phyloP scores from a whole-genome alignment of 2,329 filamentous ascomycete genomes.

The Trichophyton rubrum region DNA sequence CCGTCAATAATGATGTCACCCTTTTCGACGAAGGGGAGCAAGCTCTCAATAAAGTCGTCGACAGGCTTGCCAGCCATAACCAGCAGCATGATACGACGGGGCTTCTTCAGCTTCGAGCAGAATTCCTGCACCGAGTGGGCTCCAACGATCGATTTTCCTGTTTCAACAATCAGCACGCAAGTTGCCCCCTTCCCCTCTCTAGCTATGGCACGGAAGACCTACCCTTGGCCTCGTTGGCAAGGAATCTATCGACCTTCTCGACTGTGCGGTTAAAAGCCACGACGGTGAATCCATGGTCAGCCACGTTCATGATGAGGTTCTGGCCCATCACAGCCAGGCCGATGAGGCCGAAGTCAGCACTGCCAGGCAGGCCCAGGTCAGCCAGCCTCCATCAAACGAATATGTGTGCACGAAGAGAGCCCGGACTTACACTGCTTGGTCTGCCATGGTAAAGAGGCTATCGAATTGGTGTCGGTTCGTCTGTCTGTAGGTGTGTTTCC shows the following conservation, averaged over 20 bases:
- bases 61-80: conserved; percentile 98
- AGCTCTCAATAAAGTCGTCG: conserved; percentile 95
- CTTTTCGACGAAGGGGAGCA: conserved; percentile 67
- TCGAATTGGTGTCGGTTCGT: conserved; percentile 11
- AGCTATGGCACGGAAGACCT: conserved; percentile 5
- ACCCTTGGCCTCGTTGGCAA: conserved; percentile 81
- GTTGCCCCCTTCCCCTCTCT: too few relatives aligned
- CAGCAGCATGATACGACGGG: conserved; percentile 93
- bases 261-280: conserved; percentile 98
- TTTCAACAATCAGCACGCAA: not conserved
- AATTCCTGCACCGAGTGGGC: conserved; percentile 92
- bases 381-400: conserved; percentile 42
- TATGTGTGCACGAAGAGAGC: conserved; percentile 28
- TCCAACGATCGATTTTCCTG: conserved; percentile 84
- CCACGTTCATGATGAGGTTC: conserved; percentile 83
- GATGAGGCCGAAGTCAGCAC: conserved; percentile 83
- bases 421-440: conserved; percentile 12
- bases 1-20: conserved; percentile 99
- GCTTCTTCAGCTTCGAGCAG: conserved; percentile 89
- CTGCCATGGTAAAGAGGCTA: conserved; percentile 4
- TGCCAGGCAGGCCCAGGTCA: conserved; percentile 50
- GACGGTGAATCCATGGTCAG: conserved; percentile 88
- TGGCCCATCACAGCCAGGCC: conserved; percentile 84
- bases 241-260: conserved; percentile 91
- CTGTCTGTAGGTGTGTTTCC: not conserved